Evolutionary conservation across 176 grass and related monocot genomes (phyloP).

Genomic region (Thalia dealbata): DNA sequence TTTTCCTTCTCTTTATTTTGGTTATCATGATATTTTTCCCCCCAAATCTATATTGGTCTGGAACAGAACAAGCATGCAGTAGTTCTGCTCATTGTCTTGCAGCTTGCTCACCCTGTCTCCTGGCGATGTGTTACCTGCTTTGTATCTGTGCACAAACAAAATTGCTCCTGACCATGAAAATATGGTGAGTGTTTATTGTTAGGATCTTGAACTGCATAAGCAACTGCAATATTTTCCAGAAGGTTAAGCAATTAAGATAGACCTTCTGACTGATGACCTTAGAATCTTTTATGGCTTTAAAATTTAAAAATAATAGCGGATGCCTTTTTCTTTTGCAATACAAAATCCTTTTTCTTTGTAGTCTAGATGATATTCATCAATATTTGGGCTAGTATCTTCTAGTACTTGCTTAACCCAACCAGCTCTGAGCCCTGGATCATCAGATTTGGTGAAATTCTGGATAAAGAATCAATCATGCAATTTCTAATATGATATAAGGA

Average conservation of each 20-base stretch:
- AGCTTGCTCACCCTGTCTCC: constrained; percentile 92
- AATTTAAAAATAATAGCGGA: neutral
- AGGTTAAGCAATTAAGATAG: neutral
- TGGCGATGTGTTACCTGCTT: constrained; percentile 83
- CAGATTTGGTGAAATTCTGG: neutral
- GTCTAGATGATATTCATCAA: neutral
- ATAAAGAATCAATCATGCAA: neutral
- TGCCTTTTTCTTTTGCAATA: neutral
- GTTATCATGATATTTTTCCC: constrained; percentile 14
- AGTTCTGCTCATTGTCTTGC: constrained; percentile 29
- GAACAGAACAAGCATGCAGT: constrained; percentile 22
- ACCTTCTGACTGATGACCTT: neutral
- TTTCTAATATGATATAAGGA: no score
- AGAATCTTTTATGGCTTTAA: neutral
- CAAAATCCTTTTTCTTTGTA: neutral
- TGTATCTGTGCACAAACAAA: constrained; percentile 91
- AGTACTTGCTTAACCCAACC: neutral
- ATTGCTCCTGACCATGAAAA: constrained; percentile 91
- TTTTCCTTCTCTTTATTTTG: constrained; percentile 24
- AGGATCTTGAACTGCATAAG: neutral
- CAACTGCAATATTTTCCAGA: neutral
- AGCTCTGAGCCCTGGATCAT: neutral
- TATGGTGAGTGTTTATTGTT: constrained; percentile 41
- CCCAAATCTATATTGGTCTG: constrained; percentile 16
- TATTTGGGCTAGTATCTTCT: neutral